phyloP scores from a whole-genome alignment of 2,329 filamentous ascomycete species.

The Fusarium albosuccineum region DNA sequence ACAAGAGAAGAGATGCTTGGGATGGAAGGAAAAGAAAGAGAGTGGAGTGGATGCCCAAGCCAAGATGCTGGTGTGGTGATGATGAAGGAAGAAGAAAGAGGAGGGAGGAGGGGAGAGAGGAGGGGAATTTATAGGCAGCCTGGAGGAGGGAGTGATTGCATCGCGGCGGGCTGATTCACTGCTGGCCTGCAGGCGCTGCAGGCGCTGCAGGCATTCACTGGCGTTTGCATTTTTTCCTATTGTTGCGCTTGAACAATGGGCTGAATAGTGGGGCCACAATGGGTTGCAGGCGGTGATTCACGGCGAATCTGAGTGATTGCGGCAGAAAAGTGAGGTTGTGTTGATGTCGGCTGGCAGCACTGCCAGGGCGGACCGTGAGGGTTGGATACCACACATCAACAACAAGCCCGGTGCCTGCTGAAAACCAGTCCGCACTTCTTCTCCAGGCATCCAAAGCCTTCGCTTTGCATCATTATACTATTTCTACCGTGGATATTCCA shows the following conservation, averaged over 20 bases:
- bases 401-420: neutral
- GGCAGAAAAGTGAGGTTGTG: neutral
- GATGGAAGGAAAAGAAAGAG: neutral
- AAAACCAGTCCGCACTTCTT: neutral
- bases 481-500: neutral
- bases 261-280: neutral
- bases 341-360: slow-evolving; percentile 5
- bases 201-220: neutral
- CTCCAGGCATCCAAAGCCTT: neutral
- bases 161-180: neutral
- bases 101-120: neutral
- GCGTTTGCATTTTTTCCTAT: slow-evolving; percentile 4
- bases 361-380: neutral
- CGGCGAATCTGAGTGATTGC: slow-evolving; percentile 3
- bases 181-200: neutral
- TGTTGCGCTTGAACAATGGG: slow-evolving; percentile 1
- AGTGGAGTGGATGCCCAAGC: neutral
- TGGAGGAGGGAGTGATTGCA: neutral
- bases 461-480: neutral
- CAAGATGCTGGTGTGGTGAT: neutral
- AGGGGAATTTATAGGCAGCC: slow-evolving; percentile 25
- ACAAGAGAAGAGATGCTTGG: neutral
- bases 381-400: neutral
- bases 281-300: slow-evolving; percentile 1
- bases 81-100: slow-evolving; percentile 15